A percentile compares a stretch with the other conserved stretches of the same genome.
phyloP scores from a whole-genome alignment of 352 stramenopile species.

The Phytophthora macrochlamydospora region DNA sequence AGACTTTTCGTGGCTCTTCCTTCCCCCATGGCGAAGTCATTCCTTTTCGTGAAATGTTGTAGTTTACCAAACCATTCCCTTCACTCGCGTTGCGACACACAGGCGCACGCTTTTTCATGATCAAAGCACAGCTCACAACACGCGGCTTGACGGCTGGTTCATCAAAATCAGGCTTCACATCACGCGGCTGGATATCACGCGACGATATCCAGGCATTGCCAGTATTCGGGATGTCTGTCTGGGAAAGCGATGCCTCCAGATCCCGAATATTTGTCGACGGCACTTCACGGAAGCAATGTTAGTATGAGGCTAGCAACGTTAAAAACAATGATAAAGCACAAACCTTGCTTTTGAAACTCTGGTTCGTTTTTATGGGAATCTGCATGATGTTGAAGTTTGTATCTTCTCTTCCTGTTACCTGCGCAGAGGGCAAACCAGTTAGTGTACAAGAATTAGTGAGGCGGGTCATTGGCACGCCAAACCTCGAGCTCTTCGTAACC shows the following conservation, averaged over 20 bases:
- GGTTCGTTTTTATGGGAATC: slow-evolving; percentile 13
- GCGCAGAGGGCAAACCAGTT: background rate
- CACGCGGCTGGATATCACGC: slow-evolving; percentile 20
- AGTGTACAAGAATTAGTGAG: slow-evolving; percentile 7
- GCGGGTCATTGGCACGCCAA: slow-evolving; percentile 3
- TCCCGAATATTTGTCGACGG: background rate
- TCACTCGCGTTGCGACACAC: background rate
- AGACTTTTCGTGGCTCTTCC: slow-evolving; percentile 49
- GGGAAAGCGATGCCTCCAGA: slow-evolving; percentile 3
- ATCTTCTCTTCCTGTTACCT: slow-evolving; percentile 21
- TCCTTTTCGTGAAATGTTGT: slow-evolving; percentile 89
- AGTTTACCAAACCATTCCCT: slow-evolving; percentile 50
- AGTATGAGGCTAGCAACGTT: no score
- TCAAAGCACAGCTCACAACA: slow-evolving; percentile 55
- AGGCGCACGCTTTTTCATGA: slow-evolving; percentile 45
- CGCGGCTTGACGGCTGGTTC: slow-evolving; percentile 42
- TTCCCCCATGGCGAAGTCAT: slow-evolving; percentile 80
- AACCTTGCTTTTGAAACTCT: slow-evolving; percentile 1
- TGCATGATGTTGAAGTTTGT: slow-evolving; percentile 39
- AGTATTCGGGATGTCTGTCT: slow-evolving; percentile 7
- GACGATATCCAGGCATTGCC: slow-evolving; percentile 36
- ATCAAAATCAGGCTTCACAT: slow-evolving; percentile 26
- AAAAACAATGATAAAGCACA: no score
- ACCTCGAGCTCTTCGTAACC: slow-evolving; percentile 23
- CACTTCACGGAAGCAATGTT: no score